Evolutionary conservation across 2,329 filamentous ascomycete species (phyloP).

Genomic region (Albophoma yamanashiensis): DNA sequence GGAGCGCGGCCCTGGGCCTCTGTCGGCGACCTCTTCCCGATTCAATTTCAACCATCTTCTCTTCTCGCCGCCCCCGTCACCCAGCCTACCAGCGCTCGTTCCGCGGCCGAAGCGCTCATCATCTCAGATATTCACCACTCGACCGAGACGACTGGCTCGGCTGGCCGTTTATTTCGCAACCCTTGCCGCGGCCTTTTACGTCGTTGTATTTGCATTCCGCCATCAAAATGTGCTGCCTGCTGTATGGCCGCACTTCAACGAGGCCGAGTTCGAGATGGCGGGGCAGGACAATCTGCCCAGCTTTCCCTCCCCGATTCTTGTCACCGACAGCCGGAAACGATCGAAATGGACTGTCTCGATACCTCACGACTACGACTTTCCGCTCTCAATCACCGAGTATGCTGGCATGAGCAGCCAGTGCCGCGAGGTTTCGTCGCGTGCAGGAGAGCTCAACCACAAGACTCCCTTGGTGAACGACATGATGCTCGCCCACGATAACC

Average conservation of each 20-base stretch:
- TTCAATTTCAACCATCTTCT: conserved; percentile 59
- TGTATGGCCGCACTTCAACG: conserved; percentile 31
- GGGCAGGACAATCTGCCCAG: conserved; percentile 55
- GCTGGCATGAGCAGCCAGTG: conserved; percentile 58
- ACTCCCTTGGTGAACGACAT: conserved; percentile 30
- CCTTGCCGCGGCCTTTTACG: conserved; percentile 40
- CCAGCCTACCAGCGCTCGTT: conserved; percentile 57
- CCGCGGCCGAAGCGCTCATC: conserved; percentile 54
- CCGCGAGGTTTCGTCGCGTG: conserved; percentile 49
- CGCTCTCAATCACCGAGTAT: conserved; percentile 56
- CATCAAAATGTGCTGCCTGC: conserved; percentile 15
- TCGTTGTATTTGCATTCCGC: conserved; percentile 20
- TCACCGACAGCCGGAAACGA: conserved; percentile 53
- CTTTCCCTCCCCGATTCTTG: conserved; percentile 60
- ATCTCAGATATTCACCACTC: conserved; percentile 31
- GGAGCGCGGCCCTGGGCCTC: conserved; percentile 32
- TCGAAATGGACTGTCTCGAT: conserved; percentile 76
- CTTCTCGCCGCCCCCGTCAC: conserved; percentile 59
- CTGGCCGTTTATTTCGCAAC: conserved; percentile 42
- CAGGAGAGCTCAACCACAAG: conserved; percentile 34
- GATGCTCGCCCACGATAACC: conserved; percentile 43
- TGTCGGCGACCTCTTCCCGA: conserved; percentile 50
- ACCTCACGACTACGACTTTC: conserved; percentile 55
- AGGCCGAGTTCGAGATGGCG: conserved; percentile 54
- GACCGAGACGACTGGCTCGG: conserved; percentile 47